Conservation (phyloP, 192 early-diverging fungal species). For the Coemansia sp. region DNA sequence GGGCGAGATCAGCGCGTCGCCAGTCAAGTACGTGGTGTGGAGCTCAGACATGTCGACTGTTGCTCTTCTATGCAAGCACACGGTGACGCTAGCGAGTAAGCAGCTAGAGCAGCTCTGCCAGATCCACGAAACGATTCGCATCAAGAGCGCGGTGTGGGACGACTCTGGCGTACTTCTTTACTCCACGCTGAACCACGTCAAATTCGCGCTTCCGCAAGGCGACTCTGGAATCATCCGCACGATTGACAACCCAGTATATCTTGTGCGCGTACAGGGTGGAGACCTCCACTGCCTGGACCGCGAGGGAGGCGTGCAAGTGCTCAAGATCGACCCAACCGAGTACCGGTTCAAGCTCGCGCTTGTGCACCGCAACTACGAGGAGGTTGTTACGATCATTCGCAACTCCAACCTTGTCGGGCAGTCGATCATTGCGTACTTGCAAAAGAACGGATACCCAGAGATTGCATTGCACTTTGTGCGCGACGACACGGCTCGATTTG, state of each 20-base stretch:
- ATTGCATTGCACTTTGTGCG: conserved; percentile 99
- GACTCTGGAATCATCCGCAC: conserved; percentile 98
- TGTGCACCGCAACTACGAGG: conserved; percentile 88
- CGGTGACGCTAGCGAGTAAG: conserved; percentile 87
- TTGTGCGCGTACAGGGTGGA: conserved; percentile 84
- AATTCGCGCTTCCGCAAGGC: conserved; percentile 92
- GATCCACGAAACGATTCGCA: conserved; percentile 96
- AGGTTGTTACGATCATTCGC: conserved; percentile 94
- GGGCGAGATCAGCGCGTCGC: conserved; percentile 76
- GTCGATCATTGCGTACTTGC: conserved; percentile 97
- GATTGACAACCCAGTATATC: conserved; percentile 92
- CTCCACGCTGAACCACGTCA: conserved; percentile 97
- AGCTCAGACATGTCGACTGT: conserved; percentile 84
- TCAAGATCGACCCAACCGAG: conserved; percentile 97
- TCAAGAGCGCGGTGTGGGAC: conserved; percentile 98
- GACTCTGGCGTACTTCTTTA: conserved; percentile 89
- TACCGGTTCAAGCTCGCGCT: conserved; percentile 97
- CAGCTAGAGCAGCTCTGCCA: conserved; percentile 83
- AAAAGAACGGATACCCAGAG: conserved; percentile 99
- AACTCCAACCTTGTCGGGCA: conserved; percentile 96
- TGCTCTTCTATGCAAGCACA: conserved; percentile 95
- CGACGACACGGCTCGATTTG: conserved; percentile 94
- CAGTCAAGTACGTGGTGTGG: conserved; percentile 95
- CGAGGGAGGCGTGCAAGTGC: conserved; percentile 80
- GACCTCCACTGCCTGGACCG: conserved; percentile 86